A percentile compares a stretch with the other conserved stretches of the same genome.
phyloP scores from a whole-genome alignment of 768 basidiomycete species.

The Russula earlei region DNA sequence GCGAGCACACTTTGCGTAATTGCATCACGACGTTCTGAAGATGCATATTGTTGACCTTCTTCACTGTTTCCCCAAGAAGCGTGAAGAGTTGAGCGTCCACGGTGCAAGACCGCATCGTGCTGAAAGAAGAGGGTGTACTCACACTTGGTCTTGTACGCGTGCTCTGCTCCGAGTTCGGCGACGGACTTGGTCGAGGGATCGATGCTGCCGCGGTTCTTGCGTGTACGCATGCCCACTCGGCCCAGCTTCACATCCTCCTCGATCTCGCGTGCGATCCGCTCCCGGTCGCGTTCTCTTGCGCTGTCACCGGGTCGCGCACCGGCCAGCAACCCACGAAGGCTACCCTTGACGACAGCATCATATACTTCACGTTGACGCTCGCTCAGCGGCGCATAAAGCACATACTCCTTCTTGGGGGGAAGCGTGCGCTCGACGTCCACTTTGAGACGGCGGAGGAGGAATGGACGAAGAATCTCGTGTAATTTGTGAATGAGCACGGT shows the following conservation, averaged over 20 bases:
- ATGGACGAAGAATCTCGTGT: conserved; percentile 90
- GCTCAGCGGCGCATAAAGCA: conserved; percentile 85
- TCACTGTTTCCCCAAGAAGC: conserved; percentile 40
- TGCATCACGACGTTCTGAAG: conserved; percentile 95
- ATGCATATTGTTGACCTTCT: conserved; percentile 84
- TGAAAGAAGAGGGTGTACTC: not conserved
- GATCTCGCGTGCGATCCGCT: conserved; percentile 30
- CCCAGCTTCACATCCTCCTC: conserved; percentile 47
- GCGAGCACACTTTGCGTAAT: conserved; percentile 90
- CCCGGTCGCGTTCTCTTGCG: conserved; percentile 28
- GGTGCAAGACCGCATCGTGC: not conserved
- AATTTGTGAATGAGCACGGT: conserved; percentile 65
- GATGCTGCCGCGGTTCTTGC: not conserved
- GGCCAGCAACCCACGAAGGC: conserved; percentile 49
- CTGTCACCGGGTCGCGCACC: conserved; percentile 16
- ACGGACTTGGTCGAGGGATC: conserved; percentile 32
- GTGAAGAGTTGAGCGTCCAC: not conserved
- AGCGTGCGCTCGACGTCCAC: conserved; percentile 72
- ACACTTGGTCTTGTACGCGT: conserved; percentile 38
- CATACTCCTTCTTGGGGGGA: conserved; percentile 91
- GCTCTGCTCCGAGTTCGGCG: conserved; percentile 45
- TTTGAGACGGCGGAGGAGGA: conserved; percentile 87
- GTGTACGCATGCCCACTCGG: conserved; percentile 2
- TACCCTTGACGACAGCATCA: conserved; percentile 64
- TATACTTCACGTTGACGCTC: conserved; percentile 78